Evolutionary conservation across 805 yeast species (phyloP), one percentile per base, ranked within the genome.

Genomic region (Yarrowia deformans): DNA sequence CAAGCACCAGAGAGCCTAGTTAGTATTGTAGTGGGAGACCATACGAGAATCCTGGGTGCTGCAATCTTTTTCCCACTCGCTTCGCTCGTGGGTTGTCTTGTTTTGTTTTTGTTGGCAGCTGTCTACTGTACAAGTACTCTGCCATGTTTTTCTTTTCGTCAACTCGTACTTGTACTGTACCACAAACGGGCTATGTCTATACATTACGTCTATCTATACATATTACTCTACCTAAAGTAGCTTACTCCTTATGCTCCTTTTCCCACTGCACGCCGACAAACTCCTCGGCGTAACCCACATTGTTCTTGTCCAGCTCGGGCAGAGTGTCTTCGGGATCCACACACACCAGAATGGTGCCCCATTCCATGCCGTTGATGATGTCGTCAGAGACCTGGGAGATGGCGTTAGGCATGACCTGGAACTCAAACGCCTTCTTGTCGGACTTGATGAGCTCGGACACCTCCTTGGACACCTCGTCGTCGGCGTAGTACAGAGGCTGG

Each of bases 351-450:
- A 95, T 90, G 0, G 98, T 90, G 1, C 98, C 98, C 99, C 99
- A 95, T 71, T 94, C 96, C 97, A 94, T 94, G 13, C 98, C 98
- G 43, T 86, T 86, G 52, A 84, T 74, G 74, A 69, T 77, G 75
- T 73, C 79, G 63, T 77, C 80, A 16, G 77, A 75, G 37, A 80
- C 78, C 52, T 81, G 82, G 64, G 91, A 82, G 67, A 95, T 94
- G 67, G 93, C 86, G 76, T 91, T 91, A 1, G 99, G 99, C 98
- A 94, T 94, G 68, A 95, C 78, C 77, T 95, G 99, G 70, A 94
- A 79, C 78, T 95, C 99, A 75, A 92, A 90, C 50, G 19, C 88
- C 54, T 82, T 42, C 87, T 78, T 67, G 4, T 73, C 69, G 10
- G 74, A 72, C 8, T 91, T 91, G 70, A 89, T 85, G 12, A 49